A percentile compares a stretch with the other conserved stretches of the same genome.
Conservation (phyloP, 768 basidiomycete genomes). For the Panaeolus papilionaceus region DNA sequence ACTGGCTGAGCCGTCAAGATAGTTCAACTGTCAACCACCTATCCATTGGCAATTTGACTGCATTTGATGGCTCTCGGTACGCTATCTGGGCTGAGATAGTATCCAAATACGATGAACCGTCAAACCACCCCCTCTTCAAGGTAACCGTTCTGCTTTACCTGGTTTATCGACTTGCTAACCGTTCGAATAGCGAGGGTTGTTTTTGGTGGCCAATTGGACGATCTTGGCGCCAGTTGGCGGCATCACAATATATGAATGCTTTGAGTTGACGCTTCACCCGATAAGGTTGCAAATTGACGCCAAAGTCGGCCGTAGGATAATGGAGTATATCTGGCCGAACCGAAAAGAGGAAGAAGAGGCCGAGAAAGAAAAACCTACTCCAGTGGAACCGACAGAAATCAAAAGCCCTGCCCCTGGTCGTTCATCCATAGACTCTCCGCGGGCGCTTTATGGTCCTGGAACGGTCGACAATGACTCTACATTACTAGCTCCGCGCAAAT, state of each 20-base stretch:
- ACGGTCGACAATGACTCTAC: not conserved
- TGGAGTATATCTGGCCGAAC: slow-evolving; percentile 89
- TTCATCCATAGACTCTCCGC: slow-evolving; percentile 60
- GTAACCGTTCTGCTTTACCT: slow-evolving; percentile 40
- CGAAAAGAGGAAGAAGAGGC: slow-evolving; percentile 45
- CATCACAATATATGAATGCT: slow-evolving; percentile 86
- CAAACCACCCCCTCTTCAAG: slow-evolving; percentile 75
- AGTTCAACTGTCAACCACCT: slow-evolving; percentile 84
- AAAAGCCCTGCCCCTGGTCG: slow-evolving; percentile 38
- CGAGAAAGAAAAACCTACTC: slow-evolving; percentile 21
- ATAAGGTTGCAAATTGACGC: slow-evolving; percentile 89
- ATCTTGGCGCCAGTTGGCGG: slow-evolving; percentile 92
- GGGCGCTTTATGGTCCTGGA: slow-evolving; percentile 35
- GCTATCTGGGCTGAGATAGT: slow-evolving; percentile 91
- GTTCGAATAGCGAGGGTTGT: slow-evolving; percentile 63
- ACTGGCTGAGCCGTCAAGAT: slow-evolving; percentile 87
- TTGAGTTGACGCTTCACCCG: slow-evolving; percentile 85
- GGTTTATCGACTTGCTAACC: not conserved
- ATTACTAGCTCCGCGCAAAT: slow-evolving; percentile 51
- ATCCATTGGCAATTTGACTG: slow-evolving; percentile 76
- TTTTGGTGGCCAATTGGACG: slow-evolving; percentile 80
- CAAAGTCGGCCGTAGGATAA: slow-evolving; percentile 76
- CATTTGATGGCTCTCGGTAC: slow-evolving; percentile 84
- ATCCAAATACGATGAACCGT: slow-evolving; percentile 74
- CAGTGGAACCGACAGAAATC: slow-evolving; percentile 25